Percentiles rank a stretch among this genome's conserved stretches.
Evolutionary conservation across 2,329 filamentous ascomycete genomes (phyloP).

Genomic region (Thielaviopsis musarum): DNA sequence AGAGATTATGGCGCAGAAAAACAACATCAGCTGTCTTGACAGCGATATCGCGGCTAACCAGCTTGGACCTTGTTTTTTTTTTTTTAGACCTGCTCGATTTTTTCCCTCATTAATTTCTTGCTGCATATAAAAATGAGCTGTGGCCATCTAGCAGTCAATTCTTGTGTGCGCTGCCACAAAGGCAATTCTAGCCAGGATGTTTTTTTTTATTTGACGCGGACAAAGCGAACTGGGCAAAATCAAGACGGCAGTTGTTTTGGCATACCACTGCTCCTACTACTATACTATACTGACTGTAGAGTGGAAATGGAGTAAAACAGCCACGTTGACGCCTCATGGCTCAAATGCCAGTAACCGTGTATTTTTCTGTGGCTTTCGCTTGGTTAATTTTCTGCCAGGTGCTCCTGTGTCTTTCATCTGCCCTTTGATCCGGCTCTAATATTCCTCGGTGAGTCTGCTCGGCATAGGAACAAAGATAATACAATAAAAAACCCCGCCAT

Average conservation of each 20-base stretch:
- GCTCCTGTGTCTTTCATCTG: background rate
- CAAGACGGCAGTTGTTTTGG: background rate
- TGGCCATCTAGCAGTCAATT: background rate
- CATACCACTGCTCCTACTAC: too few species aligned
- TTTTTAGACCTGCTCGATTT: background rate
- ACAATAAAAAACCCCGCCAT: background rate
- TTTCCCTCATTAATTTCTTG: background rate
- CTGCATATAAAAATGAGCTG: background rate
- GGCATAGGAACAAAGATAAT: background rate
- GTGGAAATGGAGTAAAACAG: background rate
- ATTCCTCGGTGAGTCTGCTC: background rate
- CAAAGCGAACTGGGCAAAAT: background rate
- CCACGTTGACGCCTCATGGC: background rate
- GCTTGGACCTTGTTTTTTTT: background rate
- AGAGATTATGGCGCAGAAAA: too few species aligned
- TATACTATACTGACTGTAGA: too few species aligned
- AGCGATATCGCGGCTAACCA: background rate
- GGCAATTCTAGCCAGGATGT: background rate
- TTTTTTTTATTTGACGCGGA: background rate
- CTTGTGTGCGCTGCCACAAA: too few species aligned
- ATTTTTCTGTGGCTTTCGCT: background rate
- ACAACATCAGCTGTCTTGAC: too few species aligned
- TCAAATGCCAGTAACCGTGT: background rate
- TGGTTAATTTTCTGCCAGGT: too few species aligned
- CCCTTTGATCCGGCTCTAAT: background rate